Base-by-base conservation (phyloP, 495 filamentous ascomycete species). In the Aspergillus leporis region DNA sequence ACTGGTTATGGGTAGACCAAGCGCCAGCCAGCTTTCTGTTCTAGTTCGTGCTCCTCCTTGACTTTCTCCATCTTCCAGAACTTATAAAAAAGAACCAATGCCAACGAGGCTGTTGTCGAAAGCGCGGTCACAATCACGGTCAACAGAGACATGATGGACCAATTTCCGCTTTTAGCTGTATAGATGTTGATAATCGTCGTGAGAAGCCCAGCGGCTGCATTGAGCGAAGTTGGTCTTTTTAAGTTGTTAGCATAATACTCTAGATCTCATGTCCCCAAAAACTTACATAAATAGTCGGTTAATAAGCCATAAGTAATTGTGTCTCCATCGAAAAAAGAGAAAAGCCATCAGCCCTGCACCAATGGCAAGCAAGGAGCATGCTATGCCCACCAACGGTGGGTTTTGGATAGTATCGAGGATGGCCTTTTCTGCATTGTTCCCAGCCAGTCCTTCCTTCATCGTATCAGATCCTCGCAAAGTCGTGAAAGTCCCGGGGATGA, bases 181-280 rank as follows among this genome's bases (percentile, higher is more conserved):
- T 83, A 83, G 7, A 84, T 75, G 62, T 70, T 76, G 8, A 74
- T 69, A 5, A 83, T 47, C 16, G 80, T 78, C 7, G 68, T 69
- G 9, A 82, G 58, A 14, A 59, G 38, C 13, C 56, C 56, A 21
- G 56, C 49, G 32, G 25, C 50, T 19, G 56, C 36, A 28, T 59
- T 59, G 8, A 59, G 50, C 14, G 53, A 13, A 9, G 50, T 53
- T 21, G 50, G 50, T 21, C 57, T 59, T 28, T 16, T 28, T 13
- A 18, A 22, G 16, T 6, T 16, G 18, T 52, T 16, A 52, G 10
- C 6, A 19, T 18, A 6, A 40, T 3, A 13, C 5, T 31, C 19
- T 16, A 23, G 10, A 25, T 23, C n/a, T 16, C 5, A 14, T 23
- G 23, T 5, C 31, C 10, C 31, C 31, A n/a, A 32, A 32, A 32